Evolutionary conservation across 345 rosid species (phyloP).

Genomic region (Reutealis trisperma): DNA sequence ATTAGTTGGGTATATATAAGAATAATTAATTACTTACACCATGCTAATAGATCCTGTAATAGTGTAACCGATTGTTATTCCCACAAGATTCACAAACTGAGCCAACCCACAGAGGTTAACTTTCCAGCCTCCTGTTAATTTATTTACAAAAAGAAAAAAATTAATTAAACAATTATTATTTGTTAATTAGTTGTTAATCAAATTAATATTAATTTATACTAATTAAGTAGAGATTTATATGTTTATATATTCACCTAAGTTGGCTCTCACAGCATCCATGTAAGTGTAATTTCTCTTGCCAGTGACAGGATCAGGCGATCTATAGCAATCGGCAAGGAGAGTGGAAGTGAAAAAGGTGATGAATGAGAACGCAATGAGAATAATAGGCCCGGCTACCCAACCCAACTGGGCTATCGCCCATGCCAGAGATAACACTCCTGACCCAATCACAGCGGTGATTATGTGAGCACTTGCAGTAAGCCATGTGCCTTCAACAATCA

Average conservation of each 20-base stretch:
- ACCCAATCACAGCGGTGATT: slow-evolving; percentile 90
- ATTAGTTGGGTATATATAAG: too few species aligned
- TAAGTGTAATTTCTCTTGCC: slow-evolving; percentile 84
- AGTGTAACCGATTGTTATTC: slow-evolving; percentile 76
- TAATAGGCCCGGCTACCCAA: slow-evolving; percentile 78
- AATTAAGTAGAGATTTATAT: not conserved
- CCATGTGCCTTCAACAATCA: slow-evolving; percentile 61
- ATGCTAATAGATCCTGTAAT: slow-evolving; percentile 91
- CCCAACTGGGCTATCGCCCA: slow-evolving; percentile 92
- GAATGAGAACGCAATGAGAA: slow-evolving; percentile 64
- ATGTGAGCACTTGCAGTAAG: slow-evolving; percentile 83
- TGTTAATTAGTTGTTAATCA: too few species aligned
- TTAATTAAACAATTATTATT: too few species aligned
- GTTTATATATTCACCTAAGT: slow-evolving; percentile 43
- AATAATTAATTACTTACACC: slow-evolving; percentile 57
- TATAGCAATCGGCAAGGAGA: slow-evolving; percentile 74
- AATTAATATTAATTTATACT: too few species aligned
- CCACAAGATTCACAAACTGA: slow-evolving; percentile 72
- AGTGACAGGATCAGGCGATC: slow-evolving; percentile 68
- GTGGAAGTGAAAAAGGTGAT: slow-evolving; percentile 80
- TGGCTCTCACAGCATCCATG: slow-evolving; percentile 78
- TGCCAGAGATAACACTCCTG: slow-evolving; percentile 82
- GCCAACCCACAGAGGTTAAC: slow-evolving; percentile 62
- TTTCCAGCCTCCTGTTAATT: slow-evolving; percentile 23
- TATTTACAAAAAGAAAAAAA: too few species aligned